phyloP scores from a whole-genome alignment of 176 grass and related monocot genomes.

The Rhipidocladum racemiflorum region DNA sequence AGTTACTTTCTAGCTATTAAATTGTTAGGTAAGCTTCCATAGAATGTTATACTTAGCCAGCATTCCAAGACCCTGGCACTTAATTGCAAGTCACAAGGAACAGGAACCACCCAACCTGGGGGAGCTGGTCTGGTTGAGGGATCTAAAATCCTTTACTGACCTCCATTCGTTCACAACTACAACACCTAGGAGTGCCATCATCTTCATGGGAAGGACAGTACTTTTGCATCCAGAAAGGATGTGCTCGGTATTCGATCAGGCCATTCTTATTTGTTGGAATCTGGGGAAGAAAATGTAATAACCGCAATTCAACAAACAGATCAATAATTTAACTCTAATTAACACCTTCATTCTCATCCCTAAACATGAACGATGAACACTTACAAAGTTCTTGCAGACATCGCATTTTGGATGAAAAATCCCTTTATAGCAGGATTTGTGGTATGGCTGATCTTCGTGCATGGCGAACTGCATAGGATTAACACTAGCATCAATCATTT shows the following conservation, averaged over 20 bases:
- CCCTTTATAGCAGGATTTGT: conserved; percentile 74
- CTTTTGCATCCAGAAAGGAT: conserved; percentile 93
- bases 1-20: not conserved
- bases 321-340: conserved; percentile 15
- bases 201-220: conserved; percentile 90
- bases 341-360: not conserved
- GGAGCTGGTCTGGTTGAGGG: not conserved
- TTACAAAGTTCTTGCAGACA: conserved; percentile 82
- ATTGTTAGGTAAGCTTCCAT: not conserved
- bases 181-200: conserved; percentile 87
- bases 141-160: conserved; percentile 42
- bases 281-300: conserved; percentile 44
- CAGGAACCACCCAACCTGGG: not conserved
- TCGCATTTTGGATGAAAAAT: conserved; percentile 92
- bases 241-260: conserved; percentile 80
- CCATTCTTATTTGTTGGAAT: conserved; percentile 77
- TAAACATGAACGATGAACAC: conserved; percentile 22
- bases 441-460: conserved; percentile 77
- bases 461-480: conserved; percentile 62
- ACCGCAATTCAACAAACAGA: not conserved
- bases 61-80: not conserved
- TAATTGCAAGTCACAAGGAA: conserved; percentile 17
- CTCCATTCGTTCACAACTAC: conserved; percentile 98
- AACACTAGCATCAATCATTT: conserved; percentile 23
- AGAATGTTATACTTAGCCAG: not conserved